Percentiles rank a stretch among this genome's conserved stretches.
Evolutionary conservation across 441 rosid species (phyloP).

Genomic region (Pelargonium myrrhifolium): DNA sequence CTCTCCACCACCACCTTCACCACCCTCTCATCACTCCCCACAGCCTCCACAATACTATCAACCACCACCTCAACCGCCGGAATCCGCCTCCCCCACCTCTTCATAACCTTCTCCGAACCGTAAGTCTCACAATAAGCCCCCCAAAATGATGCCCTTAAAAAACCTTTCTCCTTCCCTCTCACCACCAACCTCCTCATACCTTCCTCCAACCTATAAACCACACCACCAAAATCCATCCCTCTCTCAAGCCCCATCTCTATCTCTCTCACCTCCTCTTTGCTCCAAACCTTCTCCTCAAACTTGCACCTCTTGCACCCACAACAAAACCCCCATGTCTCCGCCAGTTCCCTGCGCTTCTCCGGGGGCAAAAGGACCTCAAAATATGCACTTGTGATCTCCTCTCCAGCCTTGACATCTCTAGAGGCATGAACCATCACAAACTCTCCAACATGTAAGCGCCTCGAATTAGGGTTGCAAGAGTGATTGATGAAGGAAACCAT

Average conservation of each 20-base stretch:
- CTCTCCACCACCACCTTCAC: constrained; percentile 37
- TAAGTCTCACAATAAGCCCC: constrained; percentile 45
- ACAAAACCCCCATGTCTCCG: constrained; percentile 62
- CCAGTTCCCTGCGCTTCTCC: constrained; percentile 52
- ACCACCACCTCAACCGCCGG: constrained; percentile 40
- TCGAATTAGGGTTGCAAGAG: constrained; percentile 66
- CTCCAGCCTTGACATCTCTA: constrained; percentile 71
- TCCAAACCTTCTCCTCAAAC: constrained; percentile 40
- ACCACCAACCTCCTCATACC: constrained; percentile 59
- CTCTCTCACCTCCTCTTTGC: constrained; percentile 49
- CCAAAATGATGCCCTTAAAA: constrained; percentile 79
- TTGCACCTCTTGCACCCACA: constrained; percentile 69
- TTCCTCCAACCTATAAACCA: constrained; percentile 54
- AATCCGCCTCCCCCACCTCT: constrained; percentile 68
- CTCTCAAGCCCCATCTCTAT: constrained; percentile 48
- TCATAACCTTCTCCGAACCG: constrained; percentile 45
- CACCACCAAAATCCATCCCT: constrained; percentile 51
- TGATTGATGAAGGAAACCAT: constrained; percentile 78
- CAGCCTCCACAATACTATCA: constrained; percentile 48
- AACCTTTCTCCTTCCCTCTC: constrained; percentile 71
- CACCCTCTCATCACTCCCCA: constrained; percentile 70
- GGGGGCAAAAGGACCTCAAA: constrained; percentile 48
- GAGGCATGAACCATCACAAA: constrained; percentile 58
- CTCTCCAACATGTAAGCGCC: constrained; percentile 72
- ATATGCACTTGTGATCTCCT: constrained; percentile 71